Conservation (phyloP, 345 rosid genomes). For the Euphorbia tirucalli region DNA sequence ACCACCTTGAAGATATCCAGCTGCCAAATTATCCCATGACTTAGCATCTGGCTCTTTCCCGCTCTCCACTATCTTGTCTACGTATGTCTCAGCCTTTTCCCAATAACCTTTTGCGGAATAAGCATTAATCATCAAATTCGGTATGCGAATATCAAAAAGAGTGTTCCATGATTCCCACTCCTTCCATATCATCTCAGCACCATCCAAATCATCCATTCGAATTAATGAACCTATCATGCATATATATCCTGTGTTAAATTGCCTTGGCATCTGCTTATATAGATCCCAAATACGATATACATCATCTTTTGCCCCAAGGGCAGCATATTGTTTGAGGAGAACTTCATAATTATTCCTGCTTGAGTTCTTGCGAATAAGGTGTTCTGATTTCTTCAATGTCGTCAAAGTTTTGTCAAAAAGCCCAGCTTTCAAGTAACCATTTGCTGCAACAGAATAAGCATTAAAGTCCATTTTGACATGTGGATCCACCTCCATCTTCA, state of each 20-base stretch:
- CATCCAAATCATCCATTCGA: constrained; percentile 32
- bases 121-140: constrained; percentile 23
- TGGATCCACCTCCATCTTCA: constrained; percentile 9
- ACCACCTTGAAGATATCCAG: constrained; percentile 21
- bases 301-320: constrained; percentile 21
- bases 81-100: constrained; percentile 27
- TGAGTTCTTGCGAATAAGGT: neutral
- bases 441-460: constrained; percentile 22
- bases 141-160: constrained; percentile 26
- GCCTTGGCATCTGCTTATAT: constrained; percentile 14
- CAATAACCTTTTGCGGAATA: constrained; percentile 27
- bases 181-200: constrained; percentile 25
- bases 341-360: neutral
- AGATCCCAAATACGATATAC: constrained; percentile 31
- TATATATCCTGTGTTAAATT: constrained; percentile 23
- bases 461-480: constrained; percentile 13
- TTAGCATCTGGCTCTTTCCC: constrained; percentile 18
- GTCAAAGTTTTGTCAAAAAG: constrained; percentile 18
- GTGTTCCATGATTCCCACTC: neutral
- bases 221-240: constrained; percentile 22
- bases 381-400: constrained; percentile 27
- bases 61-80: constrained; percentile 20
- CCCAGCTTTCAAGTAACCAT: constrained; percentile 28
- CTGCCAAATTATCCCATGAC: constrained; percentile 27
- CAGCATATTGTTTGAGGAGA: constrained; percentile 24